Evolutionary conservation across 1,284 basidiomycete species (phyloP).

Genomic region (Hypsizygus ulmarius): DNA sequence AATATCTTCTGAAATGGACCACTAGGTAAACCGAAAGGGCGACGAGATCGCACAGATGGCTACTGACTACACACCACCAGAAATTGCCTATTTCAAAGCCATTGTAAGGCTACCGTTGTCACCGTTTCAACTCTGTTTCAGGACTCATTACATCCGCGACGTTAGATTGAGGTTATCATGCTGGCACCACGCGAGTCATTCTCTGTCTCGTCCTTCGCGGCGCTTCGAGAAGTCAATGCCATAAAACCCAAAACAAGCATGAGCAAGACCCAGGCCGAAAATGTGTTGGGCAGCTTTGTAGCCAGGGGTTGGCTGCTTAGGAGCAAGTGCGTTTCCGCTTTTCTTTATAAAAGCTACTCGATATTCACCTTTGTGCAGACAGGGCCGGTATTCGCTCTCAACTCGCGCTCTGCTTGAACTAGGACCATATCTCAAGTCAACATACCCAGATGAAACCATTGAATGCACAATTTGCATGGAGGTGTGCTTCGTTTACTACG

Average conservation of each 20-base stretch:
- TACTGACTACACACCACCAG: conserved; percentile 72
- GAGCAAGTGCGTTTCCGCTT: conserved; percentile 52
- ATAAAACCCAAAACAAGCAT: conserved; percentile 64
- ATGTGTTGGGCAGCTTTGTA: conserved; percentile 74
- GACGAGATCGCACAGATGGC: conserved; percentile 81
- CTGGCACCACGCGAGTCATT: conserved; percentile 71
- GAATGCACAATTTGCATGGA: conserved; percentile 78
- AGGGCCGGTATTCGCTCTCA: conserved; percentile 76
- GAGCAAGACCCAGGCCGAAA: conserved; percentile 73
- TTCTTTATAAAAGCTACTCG: neutral
- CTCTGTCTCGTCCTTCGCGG: conserved; percentile 73
- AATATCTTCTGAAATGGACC: neutral
- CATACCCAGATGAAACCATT: conserved; percentile 68
- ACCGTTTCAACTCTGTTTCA: neutral
- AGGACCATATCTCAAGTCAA: conserved; percentile 67
- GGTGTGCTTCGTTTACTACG: conserved; percentile 35
- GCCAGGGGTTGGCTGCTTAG: conserved; percentile 77
- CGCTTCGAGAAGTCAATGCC: conserved; percentile 64
- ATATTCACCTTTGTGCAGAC: conserved; percentile 34
- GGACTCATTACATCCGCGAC: conserved; percentile 6
- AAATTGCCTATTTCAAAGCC: conserved; percentile 81
- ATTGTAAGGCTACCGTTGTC: conserved; percentile 49
- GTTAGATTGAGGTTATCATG: conserved; percentile 85
- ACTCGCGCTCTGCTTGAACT: conserved; percentile 76
- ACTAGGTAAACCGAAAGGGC: conserved; percentile 71